phyloP scores from a whole-genome alignment of 768 basidiomycete species.

The Rhodotorula diobovata region DNA sequence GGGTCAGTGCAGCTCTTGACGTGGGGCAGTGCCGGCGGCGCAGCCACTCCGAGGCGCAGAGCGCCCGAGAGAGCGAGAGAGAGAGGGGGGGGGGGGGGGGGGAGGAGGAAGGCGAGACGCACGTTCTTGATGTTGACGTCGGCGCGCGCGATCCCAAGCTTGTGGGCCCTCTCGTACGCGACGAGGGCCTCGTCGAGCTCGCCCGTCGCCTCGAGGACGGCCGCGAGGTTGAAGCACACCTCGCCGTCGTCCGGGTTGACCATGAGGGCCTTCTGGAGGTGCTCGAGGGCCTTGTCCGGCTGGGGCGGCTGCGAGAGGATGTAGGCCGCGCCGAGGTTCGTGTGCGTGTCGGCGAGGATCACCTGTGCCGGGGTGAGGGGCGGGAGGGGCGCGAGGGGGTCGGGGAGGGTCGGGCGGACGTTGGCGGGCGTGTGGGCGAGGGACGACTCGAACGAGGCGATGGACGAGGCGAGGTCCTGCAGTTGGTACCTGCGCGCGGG shows the following conservation, averaged over 20 bases:
- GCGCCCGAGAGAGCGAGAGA: neutral
- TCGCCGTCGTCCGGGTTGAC: slow-evolving; percentile 39
- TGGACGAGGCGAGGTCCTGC: slow-evolving; percentile 20
- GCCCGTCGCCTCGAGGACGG: slow-evolving; percentile 35
- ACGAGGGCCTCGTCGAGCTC: slow-evolving; percentile 47
- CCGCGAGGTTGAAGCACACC: slow-evolving; percentile 38
- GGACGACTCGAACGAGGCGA: slow-evolving; percentile 27
- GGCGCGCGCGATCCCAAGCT: slow-evolving; percentile 47
- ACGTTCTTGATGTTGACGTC: slow-evolving; percentile 48
- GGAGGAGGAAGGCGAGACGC: slow-evolving; percentile 29
- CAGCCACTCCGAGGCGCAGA: too few species aligned
- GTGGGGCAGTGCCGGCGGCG: neutral
- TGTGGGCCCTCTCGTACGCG: slow-evolving; percentile 46
- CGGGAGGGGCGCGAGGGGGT: slow-evolving; percentile 16
- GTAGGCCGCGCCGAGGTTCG: slow-evolving; percentile 49
- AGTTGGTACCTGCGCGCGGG: slow-evolving; percentile 24
- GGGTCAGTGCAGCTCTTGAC: neutral
- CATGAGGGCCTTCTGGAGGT: slow-evolving; percentile 44
- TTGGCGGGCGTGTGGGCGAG: slow-evolving; percentile 7
- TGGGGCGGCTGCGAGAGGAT: slow-evolving; percentile 48
- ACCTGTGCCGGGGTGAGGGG: slow-evolving; percentile 27
- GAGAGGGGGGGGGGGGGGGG: neutral
- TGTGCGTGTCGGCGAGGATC: slow-evolving; percentile 47
- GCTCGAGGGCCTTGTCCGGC: slow-evolving; percentile 48
- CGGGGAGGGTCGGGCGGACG: slow-evolving; percentile 20